phyloP scores from a whole-genome alignment of 345 rosid species.

The Rubroshorea leprosula region DNA sequence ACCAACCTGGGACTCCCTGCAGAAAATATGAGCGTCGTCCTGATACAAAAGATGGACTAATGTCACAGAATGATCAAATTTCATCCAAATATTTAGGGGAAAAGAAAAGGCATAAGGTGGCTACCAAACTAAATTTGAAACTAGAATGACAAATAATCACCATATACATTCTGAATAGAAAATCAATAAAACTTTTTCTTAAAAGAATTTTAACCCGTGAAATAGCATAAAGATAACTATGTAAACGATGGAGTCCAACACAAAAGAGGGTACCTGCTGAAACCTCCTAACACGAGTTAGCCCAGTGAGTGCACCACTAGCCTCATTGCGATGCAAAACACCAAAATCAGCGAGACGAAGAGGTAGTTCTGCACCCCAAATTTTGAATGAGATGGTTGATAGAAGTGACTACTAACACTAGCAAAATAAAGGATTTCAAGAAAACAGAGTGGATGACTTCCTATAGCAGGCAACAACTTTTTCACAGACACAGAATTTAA shows the following conservation, averaged over 20 bases:
- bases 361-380: conserved; percentile 60
- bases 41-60: too few species aligned
- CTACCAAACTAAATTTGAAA: conserved; percentile 1
- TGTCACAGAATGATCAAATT: too few species aligned
- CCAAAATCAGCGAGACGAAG: conserved; percentile 89
- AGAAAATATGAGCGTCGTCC: conserved; percentile 98
- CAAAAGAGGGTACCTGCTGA: conserved; percentile 64
- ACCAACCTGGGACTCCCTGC: conserved; percentile 73
- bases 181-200: neutral
- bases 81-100: too few species aligned
- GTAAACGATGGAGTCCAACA: neutral
- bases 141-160: conserved; percentile 1
- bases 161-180: neutral
- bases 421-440: too few species aligned
- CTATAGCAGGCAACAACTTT: too few species aligned
- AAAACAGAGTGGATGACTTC: too few species aligned
- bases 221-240: neutral
- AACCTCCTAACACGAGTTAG: conserved; percentile 92
- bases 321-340: conserved; percentile 86
- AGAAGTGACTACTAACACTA: too few species aligned
- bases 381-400: too few species aligned
- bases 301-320: conserved; percentile 93
- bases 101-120: neutral
- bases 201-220: neutral
- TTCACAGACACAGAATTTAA: neutral